A percentile compares a stretch with the other conserved stretches of the same genome.
phyloP scores from a whole-genome alignment of 2,329 filamentous ascomycete species.

The Penicillium olsonii region DNA sequence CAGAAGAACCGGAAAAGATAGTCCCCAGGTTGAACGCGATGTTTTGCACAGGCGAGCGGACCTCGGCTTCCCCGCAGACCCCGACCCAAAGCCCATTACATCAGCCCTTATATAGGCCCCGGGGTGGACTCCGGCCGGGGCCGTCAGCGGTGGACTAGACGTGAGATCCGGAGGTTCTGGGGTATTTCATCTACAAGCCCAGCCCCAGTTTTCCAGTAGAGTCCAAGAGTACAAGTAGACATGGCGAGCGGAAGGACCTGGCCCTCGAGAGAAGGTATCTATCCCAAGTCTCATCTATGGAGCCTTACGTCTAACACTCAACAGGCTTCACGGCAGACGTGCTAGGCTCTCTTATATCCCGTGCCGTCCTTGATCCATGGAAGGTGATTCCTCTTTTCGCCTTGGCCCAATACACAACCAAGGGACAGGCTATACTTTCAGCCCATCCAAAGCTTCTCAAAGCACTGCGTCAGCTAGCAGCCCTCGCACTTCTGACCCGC shows the following conservation, averaged over 20 bases:
- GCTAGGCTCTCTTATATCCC: slow-evolving; percentile 57
- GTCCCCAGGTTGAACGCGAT: too few relatives aligned
- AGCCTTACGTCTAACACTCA: background rate
- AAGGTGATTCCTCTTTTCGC: slow-evolving; percentile 66
- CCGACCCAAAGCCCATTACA: slow-evolving; percentile 4
- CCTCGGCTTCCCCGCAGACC: slow-evolving; percentile 33
- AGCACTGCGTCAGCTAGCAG: slow-evolving; percentile 45
- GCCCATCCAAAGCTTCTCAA: slow-evolving; percentile 57
- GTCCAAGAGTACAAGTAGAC: background rate
- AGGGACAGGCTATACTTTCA: slow-evolving; percentile 57
- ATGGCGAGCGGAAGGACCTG: slow-evolving; percentile 24
- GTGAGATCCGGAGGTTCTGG: background rate
- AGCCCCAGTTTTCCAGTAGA: background rate
- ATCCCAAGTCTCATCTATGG: background rate
- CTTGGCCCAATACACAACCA: slow-evolving; percentile 63
- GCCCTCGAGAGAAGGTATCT: slow-evolving; percentile 38
- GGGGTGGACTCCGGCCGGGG: background rate
- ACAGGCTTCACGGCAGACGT: slow-evolving; percentile 61
- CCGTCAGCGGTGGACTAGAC: background rate
- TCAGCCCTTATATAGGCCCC: too few relatives aligned
- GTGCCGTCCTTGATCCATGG: slow-evolving; percentile 65
- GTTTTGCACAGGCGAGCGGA: slow-evolving; percentile 12
- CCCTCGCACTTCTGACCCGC: slow-evolving; percentile 53
- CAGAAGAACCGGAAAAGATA: too few relatives aligned
- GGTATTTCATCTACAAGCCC: too few relatives aligned